Percentiles rank a stretch among this genome's conserved stretches.
These are phyloP conservation scores for Thymus mandschuricus DNA, from an alignment of 257 asterid genomes.

Conservation along the genomic window DNA sequence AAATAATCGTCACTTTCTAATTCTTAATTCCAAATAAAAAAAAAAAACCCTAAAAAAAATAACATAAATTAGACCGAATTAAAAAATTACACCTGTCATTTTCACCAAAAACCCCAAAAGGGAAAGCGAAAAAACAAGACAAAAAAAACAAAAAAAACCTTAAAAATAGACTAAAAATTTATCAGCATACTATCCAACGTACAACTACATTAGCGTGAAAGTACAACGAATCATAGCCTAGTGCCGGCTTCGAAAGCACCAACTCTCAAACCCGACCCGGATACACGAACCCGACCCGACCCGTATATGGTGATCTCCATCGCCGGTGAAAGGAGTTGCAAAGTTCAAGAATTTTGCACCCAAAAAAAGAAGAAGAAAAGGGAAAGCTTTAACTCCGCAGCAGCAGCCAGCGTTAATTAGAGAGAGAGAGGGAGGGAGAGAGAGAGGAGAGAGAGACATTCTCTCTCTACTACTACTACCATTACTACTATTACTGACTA, in stretches of 20 bases:
- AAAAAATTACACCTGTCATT: background rate
- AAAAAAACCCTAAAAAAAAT: no score
- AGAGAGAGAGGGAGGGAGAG: conserved; percentile 27
- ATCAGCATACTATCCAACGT: background rate
- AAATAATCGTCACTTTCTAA: no score
- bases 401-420: background rate
- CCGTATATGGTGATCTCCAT: background rate
- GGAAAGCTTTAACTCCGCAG: conserved; percentile 17
- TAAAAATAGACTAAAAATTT: background rate
- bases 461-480: conserved; percentile 36
- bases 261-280: background rate
- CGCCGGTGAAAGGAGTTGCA: conserved; percentile 2
- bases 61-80: background rate
- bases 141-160: background rate
- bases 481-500: conserved; percentile 21
- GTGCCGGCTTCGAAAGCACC: background rate
- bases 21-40: no score
- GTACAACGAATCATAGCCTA: conserved; percentile 20
- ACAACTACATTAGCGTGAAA: conserved; percentile 15
- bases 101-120: background rate
- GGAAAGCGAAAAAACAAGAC: background rate
- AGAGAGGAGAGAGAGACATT: background rate
- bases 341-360: background rate
- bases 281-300: background rate
- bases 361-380: background rate